Base-by-base conservation (phyloP, 1,139 yeast species). In the Suhomyces bribrorum region DNA sequence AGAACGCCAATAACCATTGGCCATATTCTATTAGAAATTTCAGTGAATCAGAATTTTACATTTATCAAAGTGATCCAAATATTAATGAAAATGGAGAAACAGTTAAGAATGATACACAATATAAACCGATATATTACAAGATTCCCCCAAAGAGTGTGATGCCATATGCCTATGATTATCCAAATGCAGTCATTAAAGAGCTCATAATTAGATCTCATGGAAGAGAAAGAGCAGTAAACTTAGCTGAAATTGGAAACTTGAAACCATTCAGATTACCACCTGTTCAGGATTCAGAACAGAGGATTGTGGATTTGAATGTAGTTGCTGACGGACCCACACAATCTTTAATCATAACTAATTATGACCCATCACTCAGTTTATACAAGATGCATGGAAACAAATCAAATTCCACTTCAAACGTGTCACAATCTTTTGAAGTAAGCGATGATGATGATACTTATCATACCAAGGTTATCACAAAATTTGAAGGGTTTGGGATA, bases 121-220 rank as follows among this genome's bases (percentile, higher is more conserved):
- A 81, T 56, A 81, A 81, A 47, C 94, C 94, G 3, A 73, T 88
- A 16, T 81, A 75, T 53, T 92, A 90, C 57, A 77, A 79, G 41
- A 74, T 90, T 16, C 97, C 97, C 0, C 81, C 95, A 1, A 82
- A 80, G 57, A 87, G 96, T 66, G 95, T 88, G 2, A 94, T 94
- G 98, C 97, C 97, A 0, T 94, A 92, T 60, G 89, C 98, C 0
- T 94, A 96, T 88, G 98, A 94, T 58, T 92, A 79, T 62, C 98
- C 98, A 0, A 88, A 95, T 39, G 97, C 96, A 0, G 69, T 80
- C 9, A 77, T 85, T 32, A 90, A 89, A 58, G 96, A 90, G 54
- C 64, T 94, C 25, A 74, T 88, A 3, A 65, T 94, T 20, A 72
- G 90, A 44, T 68, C 82, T 7, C 85, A 83, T 40, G 87, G 87